A percentile compares a stretch with the other conserved stretches of the same genome.
Evolutionary conservation across 768 basidiomycete species (phyloP).

Genomic region (Amylocystis lapponica): DNA sequence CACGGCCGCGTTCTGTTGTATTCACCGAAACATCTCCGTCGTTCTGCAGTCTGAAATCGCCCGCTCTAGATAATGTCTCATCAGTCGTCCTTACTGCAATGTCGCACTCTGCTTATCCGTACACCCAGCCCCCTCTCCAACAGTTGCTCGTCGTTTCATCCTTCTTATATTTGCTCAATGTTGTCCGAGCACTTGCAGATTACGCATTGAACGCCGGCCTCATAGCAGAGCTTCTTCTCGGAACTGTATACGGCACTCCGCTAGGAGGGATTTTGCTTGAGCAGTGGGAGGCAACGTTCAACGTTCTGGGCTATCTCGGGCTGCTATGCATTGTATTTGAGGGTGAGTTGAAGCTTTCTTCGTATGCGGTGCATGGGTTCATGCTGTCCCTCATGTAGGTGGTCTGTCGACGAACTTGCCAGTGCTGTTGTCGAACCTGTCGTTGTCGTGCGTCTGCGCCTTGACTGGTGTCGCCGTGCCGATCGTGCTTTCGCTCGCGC

Average conservation of each 20-base stretch:
- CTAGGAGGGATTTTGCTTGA: constrained; percentile 38
- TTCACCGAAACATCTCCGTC: too few species aligned
- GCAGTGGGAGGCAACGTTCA: constrained; percentile 38
- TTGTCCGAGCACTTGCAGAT: constrained; percentile 38
- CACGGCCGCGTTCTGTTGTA: too few species aligned
- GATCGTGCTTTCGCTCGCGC: constrained; percentile 41
- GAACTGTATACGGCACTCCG: constrained; percentile 51
- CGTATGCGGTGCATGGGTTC: constrained; percentile 32
- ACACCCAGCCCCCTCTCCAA: constrained; percentile 13
- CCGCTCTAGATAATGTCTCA: not conserved
- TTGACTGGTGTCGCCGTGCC: constrained; percentile 47
- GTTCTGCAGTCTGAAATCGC: too few species aligned
- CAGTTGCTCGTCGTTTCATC: constrained; percentile 42
- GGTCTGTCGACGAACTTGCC: constrained; percentile 47
- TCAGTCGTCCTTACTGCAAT: not conserved
- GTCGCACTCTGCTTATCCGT: constrained; percentile 7
- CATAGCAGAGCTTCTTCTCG: constrained; percentile 49
- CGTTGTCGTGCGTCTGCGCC: constrained; percentile 44
- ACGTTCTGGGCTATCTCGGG: constrained; percentile 39
- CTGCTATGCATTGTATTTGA: constrained; percentile 24
- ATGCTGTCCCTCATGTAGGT: constrained; percentile 50
- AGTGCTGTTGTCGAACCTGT: constrained; percentile 40
- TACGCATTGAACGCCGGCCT: constrained; percentile 38
- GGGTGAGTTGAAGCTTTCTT: constrained; percentile 8
- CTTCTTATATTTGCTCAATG: constrained; percentile 51